Evolutionary conservation across 2,329 filamentous ascomycete genomes (phyloP).

Genomic region (Penicillium freii): DNA sequence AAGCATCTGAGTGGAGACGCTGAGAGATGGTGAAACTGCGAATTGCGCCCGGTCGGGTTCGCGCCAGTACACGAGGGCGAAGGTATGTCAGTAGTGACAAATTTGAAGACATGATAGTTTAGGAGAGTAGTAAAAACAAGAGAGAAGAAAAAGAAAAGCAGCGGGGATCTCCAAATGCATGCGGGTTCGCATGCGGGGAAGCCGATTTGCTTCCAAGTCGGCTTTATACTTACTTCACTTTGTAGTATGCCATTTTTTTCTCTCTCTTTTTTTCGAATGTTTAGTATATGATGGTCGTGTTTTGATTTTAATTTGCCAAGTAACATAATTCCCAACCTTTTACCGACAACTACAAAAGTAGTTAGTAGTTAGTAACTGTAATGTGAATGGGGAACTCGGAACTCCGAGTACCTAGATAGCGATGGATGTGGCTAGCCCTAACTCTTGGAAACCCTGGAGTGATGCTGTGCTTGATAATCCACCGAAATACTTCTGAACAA

Average conservation of each 20-base stretch:
- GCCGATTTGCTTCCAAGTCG: constrained; percentile 5
- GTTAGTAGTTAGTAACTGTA: neutral
- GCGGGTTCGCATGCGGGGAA: constrained; percentile 13
- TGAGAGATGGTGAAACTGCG: constrained; percentile 10
- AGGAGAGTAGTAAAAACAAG: neutral
- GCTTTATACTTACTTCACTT: constrained; percentile 3
- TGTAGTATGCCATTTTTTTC: no score
- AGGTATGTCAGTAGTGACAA: neutral
- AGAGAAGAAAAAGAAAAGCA: neutral
- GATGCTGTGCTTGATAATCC: neutral
- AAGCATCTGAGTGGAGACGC: constrained; percentile 21
- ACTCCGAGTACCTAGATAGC: neutral
- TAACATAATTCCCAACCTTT: neutral
- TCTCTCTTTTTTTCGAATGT: neutral
- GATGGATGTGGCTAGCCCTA: neutral
- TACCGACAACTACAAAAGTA: neutral
- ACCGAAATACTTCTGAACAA: neutral
- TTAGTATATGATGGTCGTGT: neutral
- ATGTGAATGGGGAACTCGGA: neutral
- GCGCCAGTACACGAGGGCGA: neutral
- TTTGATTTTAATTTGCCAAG: neutral
- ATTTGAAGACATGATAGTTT: neutral
- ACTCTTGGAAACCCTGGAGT: no score
- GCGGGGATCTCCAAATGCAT: constrained; percentile 7
- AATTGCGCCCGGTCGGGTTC: neutral